These are phyloP conservation scores for Geotrichum citri-aurantii DNA, from an alignment of 1,139 yeast genomes.

Conservation along the genomic window DNA sequence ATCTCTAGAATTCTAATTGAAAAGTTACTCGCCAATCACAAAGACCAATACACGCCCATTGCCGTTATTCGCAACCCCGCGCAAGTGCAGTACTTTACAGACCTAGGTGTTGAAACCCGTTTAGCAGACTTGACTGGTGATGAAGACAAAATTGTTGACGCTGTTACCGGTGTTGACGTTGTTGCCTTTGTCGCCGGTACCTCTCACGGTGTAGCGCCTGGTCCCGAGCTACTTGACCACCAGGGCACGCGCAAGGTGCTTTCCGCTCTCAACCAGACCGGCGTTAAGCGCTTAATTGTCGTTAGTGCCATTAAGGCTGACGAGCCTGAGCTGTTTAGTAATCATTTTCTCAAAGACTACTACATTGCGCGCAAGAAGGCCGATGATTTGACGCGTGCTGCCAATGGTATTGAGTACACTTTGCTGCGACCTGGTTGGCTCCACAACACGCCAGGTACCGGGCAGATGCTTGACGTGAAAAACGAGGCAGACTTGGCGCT, in stretches of 20 bases:
- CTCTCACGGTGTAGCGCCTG: constrained; percentile 46
- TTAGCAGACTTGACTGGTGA: constrained; percentile 37
- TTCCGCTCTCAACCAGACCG: constrained; percentile 49
- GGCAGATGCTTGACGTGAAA: constrained; percentile 28
- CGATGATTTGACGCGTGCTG: constrained; percentile 42
- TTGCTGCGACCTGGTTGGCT: constrained; percentile 48
- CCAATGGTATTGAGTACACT: constrained; percentile 48
- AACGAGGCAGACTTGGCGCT: neutral
- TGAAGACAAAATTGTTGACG: constrained; percentile 38
- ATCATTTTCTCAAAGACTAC: constrained; percentile 39
- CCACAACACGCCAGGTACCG: constrained; percentile 41
- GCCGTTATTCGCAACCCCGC: constrained; percentile 49
- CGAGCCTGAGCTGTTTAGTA: constrained; percentile 40
- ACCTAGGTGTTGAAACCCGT: constrained; percentile 38
- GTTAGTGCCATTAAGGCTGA: constrained; percentile 56
- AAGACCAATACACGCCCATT: constrained; percentile 38
- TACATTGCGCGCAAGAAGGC: constrained; percentile 54
- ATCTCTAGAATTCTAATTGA: constrained; percentile 45
- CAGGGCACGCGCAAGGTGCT: constrained; percentile 57
- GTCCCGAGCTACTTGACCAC: constrained; percentile 47
- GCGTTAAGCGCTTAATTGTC: constrained; percentile 46
- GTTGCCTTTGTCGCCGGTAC: constrained; percentile 63
- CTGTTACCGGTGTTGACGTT: constrained; percentile 47
- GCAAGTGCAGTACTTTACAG: constrained; percentile 41
- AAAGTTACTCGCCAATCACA: constrained; percentile 27